A percentile compares a stretch with the other conserved stretches of the same genome.
phyloP scores from a whole-genome alignment of 192 early-diverging fungal species.

The Podila horticola region DNA sequence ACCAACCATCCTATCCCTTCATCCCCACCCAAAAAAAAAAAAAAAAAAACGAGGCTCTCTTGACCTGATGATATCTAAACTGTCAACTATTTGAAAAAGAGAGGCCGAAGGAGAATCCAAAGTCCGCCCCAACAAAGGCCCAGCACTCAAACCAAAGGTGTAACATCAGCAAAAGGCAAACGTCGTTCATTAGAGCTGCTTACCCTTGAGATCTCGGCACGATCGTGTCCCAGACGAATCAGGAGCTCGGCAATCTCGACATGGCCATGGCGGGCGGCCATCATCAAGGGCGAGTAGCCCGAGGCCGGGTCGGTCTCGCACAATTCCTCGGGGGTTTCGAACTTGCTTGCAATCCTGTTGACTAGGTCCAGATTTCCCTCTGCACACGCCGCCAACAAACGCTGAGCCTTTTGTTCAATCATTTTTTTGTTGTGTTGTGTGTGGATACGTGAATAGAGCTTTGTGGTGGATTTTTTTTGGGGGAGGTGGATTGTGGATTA shows the following conservation, averaged over 20 bases:
- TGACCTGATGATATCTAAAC: background rate
- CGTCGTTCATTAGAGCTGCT: background rate
- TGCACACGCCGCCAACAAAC: constrained; percentile 34
- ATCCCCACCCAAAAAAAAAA: too few species aligned
- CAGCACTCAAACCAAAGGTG: background rate
- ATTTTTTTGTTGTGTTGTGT: background rate
- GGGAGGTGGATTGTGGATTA: background rate
- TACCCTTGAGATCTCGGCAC: constrained; percentile 42
- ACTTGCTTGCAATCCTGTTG: constrained; percentile 42
- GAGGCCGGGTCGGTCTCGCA: constrained; percentile 37
- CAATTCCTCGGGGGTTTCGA: constrained; percentile 27
- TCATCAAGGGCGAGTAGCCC: constrained; percentile 41
- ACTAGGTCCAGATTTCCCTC: constrained; percentile 45
- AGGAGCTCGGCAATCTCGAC: constrained; percentile 36
- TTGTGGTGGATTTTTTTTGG: background rate
- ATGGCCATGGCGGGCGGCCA: constrained; percentile 46
- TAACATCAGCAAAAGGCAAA: background rate
- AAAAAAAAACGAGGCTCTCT: too few species aligned
- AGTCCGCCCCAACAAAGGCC: background rate
- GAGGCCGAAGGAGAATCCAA: background rate
- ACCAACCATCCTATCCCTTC: too few species aligned
- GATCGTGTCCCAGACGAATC: constrained; percentile 42
- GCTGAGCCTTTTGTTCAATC: constrained; percentile 42
- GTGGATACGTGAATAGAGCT: background rate
- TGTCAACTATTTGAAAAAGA: background rate